Evolutionary conservation across 2,329 filamentous ascomycete species (phyloP), one percentile per base, ranked within the genome.

Genomic region (Nigrograna mackinnonii): DNA sequence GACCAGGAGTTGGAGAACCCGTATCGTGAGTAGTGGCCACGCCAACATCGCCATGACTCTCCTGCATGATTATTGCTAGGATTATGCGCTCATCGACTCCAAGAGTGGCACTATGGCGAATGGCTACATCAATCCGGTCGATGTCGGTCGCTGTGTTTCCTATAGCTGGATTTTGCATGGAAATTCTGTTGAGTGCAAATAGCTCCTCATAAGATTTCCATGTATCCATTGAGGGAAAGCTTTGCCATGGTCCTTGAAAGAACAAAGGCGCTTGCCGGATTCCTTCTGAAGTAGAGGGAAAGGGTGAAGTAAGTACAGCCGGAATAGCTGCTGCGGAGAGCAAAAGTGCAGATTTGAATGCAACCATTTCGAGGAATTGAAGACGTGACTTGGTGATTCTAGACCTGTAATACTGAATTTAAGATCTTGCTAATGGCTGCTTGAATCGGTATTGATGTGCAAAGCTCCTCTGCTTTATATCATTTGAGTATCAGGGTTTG

Each of bases 31-130:
- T 52, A 6, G 49, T 52, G 5, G 14, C 11, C 11, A 47, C 49
- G 32, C 47, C 47, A 6, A 52, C 47, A 35, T 52, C 30, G 6
- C 49, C 49, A 20, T 47, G 41, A 22, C 37, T 45, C 34, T 52
- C 49, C 37, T 52, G 49, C 49, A 52, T 52, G 18, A 52, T 52
- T 1, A 50, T 50, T 13, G 21, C 41, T n/a, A 52, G 35, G 24
- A 52, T 52, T 20, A 52, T 39, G 6, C 49, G 39, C 24, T 49
- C 41, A 26, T 50, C 47, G 9, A 47, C 41, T 12, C 44, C 41
- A 16, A 46, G 26, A 22, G 45, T 38, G 4, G 49, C 47, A 22
- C 32, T 36, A 9, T 36, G 16, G 3, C 35, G 22, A 31, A 52
- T 50, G 17, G 49, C 47, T 11, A 21, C 28, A n/a, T 42, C 35